Evolutionary conservation across 768 basidiomycete species (phyloP).

Genomic region (Kwoniella sp.): DNA sequence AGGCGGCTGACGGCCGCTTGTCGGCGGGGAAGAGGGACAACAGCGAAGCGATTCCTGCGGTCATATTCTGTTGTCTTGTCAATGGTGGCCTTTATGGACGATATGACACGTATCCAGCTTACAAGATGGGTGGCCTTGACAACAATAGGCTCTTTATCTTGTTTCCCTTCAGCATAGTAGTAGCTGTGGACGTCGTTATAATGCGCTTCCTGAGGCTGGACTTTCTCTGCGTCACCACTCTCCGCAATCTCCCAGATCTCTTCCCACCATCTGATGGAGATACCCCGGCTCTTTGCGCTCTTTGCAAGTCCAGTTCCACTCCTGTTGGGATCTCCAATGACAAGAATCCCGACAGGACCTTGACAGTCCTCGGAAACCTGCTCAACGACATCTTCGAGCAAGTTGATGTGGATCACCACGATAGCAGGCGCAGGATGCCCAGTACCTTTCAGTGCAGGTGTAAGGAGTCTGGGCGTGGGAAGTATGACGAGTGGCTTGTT

Average conservation of each 20-base stretch:
- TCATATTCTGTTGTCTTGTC: slow-evolving; percentile 63
- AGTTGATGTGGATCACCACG: slow-evolving; percentile 32
- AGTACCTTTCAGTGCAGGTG: slow-evolving; percentile 55
- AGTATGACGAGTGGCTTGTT: slow-evolving; percentile 57
- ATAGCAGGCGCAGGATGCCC: slow-evolving; percentile 38
- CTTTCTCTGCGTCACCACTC: slow-evolving; percentile 55
- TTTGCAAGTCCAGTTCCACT: slow-evolving; percentile 60
- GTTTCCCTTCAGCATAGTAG: slow-evolving; percentile 60
- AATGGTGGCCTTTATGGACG: background rate
- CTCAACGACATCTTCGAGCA: slow-evolving; percentile 62
- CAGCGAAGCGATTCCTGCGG: slow-evolving; percentile 81
- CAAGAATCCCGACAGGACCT: slow-evolving; percentile 68
- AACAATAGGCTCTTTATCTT: slow-evolving; percentile 33
- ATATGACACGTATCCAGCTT: slow-evolving; percentile 13
- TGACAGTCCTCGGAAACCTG: slow-evolving; percentile 65
- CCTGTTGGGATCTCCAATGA: slow-evolving; percentile 66
- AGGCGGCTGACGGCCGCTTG: slow-evolving; percentile 62
- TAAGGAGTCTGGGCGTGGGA: slow-evolving; percentile 66
- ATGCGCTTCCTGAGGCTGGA: slow-evolving; percentile 17
- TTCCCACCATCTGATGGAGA: slow-evolving; percentile 65
- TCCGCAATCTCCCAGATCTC: slow-evolving; percentile 68
- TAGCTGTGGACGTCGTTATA: slow-evolving; percentile 58
- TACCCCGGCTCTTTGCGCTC: slow-evolving; percentile 59
- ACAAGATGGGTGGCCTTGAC: slow-evolving; percentile 67
- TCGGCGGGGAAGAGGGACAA: slow-evolving; percentile 75